phyloP scores from a whole-genome alignment of 2,329 filamentous ascomycete species.

The Diaporthe velutina region DNA sequence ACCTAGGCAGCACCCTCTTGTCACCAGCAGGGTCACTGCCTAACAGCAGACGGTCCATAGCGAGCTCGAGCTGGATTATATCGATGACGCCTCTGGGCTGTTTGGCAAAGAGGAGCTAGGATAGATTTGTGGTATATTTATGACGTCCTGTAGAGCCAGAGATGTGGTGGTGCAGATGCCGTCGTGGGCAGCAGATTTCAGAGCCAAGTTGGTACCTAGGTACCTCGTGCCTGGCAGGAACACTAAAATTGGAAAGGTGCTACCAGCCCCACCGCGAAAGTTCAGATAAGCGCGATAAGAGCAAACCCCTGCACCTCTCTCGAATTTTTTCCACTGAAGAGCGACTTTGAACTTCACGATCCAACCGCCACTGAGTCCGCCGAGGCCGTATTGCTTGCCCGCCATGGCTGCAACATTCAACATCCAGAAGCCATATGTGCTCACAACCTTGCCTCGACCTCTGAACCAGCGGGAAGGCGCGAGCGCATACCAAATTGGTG shows the following conservation, averaged over 20 bases:
- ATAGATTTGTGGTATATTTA: too few relatives aligned
- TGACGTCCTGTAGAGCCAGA: too few relatives aligned
- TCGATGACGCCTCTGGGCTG: too few relatives aligned
- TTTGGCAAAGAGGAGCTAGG: too few relatives aligned
- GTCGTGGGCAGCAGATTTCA: too few relatives aligned
- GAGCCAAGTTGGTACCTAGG: neutral
- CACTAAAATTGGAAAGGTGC: neutral
- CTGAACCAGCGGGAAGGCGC: slow-evolving; percentile 60
- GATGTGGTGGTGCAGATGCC: too few relatives aligned
- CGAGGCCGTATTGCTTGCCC: slow-evolving; percentile 14
- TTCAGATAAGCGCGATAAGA: slow-evolving; percentile 37
- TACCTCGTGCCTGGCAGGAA: neutral
- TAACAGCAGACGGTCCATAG: too few relatives aligned
- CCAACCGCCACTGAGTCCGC: neutral
- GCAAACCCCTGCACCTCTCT: slow-evolving; percentile 35
- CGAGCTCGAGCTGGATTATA: too few relatives aligned
- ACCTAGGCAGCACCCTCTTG: too few relatives aligned
- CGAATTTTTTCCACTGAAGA: slow-evolving; percentile 33
- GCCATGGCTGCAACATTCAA: slow-evolving; percentile 71
- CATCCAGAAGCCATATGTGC: slow-evolving; percentile 74
- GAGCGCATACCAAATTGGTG: slow-evolving; percentile 68
- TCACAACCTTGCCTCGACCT: slow-evolving; percentile 70
- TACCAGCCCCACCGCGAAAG: slow-evolving; percentile 10
- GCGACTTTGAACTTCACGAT: neutral
- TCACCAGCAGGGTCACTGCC: too few relatives aligned